phyloP scores from a whole-genome alignment of 2,329 filamentous ascomycete genomes.

The Colletotrichum sp. region DNA sequence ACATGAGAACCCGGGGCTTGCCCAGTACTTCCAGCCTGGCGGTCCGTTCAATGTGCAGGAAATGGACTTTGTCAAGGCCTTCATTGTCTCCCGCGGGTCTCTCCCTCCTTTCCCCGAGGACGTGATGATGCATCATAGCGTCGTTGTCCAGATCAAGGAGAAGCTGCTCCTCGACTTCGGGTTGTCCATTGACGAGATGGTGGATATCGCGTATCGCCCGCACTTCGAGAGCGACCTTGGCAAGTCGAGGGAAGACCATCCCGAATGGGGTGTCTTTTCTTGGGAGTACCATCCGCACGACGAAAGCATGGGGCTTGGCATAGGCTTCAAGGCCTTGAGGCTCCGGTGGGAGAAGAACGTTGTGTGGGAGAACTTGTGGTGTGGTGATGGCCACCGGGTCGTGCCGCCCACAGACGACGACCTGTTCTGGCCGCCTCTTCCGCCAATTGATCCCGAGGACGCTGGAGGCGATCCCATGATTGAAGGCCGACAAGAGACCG shows the following conservation, averaged over 20 bases:
- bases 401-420: background rate
- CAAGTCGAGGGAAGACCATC: background rate
- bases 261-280: background rate
- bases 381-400: background rate
- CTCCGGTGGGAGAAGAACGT: constrained; percentile 10
- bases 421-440: background rate
- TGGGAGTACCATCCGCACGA: constrained; percentile 17
- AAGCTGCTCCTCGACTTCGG: background rate
- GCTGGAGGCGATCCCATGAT: background rate
- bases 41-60: background rate
- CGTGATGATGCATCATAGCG: background rate
- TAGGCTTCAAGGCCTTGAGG: background rate
- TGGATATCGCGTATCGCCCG: background rate
- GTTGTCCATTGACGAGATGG: background rate
- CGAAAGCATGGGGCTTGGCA: background rate
- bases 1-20: background rate
- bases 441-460: background rate
- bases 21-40: background rate
- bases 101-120: background rate
- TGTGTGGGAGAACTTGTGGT: constrained; percentile 32
- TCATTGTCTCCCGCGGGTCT: background rate
- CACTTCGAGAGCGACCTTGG: background rate
- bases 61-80: constrained; percentile 1
- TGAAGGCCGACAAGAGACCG: background rate
- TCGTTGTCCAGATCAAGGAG: background rate